A percentile compares a stretch with the other conserved stretches of the same genome.
phyloP scores from a whole-genome alignment of 768 basidiomycete species.

The Termitomyces sp. region DNA sequence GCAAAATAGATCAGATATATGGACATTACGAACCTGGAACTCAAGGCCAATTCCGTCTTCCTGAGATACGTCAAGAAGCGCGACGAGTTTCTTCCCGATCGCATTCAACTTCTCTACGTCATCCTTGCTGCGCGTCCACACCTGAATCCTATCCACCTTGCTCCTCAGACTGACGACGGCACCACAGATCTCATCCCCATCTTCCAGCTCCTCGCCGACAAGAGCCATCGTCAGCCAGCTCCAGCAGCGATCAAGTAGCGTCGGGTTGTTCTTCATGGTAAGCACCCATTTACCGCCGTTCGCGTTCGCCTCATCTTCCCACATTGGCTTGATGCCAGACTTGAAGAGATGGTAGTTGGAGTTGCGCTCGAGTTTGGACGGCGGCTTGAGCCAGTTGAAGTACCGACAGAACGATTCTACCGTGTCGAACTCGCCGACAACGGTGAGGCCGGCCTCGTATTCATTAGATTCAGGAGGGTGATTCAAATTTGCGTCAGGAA shows the following conservation, averaged over 20 bases:
- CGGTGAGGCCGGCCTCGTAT: constrained; percentile 83
- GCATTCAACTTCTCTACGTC: constrained; percentile 82
- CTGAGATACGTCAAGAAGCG: constrained; percentile 80
- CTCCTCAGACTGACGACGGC: constrained; percentile 84
- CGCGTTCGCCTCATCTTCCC: constrained; percentile 92
- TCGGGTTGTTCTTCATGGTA: constrained; percentile 83
- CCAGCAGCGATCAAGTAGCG: constrained; percentile 84
- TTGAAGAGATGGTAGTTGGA: constrained; percentile 97
- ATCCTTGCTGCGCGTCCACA: constrained; percentile 86
- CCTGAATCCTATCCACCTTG: constrained; percentile 86
- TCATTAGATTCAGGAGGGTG: constrained; percentile 61
- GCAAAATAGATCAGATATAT: not conserved
- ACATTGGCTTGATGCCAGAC: constrained; percentile 93
- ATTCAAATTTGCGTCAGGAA: constrained; percentile 27
- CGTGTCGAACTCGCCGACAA: constrained; percentile 87
- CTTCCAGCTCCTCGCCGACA: constrained; percentile 79
- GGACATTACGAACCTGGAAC: constrained; percentile 65
- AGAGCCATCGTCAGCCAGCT: constrained; percentile 88
- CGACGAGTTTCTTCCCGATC: constrained; percentile 80
- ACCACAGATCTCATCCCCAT: constrained; percentile 73
- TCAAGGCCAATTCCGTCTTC: constrained; percentile 83
- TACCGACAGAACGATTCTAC: constrained; percentile 89
- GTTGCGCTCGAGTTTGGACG: constrained; percentile 83
- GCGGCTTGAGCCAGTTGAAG: constrained; percentile 93
- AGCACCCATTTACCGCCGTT: constrained; percentile 94